Percentiles rank a stretch among this genome's conserved stretches.
Evolutionary conservation across 2,329 filamentous ascomycete genomes (phyloP).

Genomic region (Cercospora sp.): DNA sequence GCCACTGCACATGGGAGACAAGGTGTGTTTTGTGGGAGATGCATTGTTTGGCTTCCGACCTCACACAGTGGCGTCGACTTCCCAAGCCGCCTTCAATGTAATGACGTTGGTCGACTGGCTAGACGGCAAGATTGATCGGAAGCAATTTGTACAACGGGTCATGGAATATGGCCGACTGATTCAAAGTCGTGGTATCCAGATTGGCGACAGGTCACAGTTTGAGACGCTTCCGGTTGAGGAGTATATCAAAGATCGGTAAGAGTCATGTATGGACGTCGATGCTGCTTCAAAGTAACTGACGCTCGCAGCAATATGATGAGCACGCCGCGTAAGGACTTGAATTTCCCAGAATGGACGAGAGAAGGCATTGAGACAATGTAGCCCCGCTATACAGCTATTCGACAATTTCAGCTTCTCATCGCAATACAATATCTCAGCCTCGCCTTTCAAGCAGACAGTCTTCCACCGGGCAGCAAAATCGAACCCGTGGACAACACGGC

Average conservation of each 20-base stretch:
- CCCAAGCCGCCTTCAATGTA: constrained; percentile 49
- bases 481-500: no score
- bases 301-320: constrained; percentile 25
- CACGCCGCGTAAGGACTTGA: constrained; percentile 19
- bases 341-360: constrained; percentile 27
- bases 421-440: neutral
- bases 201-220: constrained; percentile 45
- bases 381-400: neutral
- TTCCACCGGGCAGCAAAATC: neutral
- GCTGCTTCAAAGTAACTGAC: neutral
- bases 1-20: constrained; percentile 45
- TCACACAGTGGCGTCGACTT: constrained; percentile 48
- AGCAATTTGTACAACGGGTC: constrained; percentile 42
- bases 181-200: constrained; percentile 42
- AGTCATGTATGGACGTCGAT: no score
- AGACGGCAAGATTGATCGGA: constrained; percentile 40
- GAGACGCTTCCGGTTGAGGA: constrained; percentile 40
- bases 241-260: constrained; percentile 41
- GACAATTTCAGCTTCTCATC: neutral
- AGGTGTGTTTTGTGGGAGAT: constrained; percentile 50
- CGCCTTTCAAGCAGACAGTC: neutral
- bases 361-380: constrained; percentile 17
- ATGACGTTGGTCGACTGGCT: constrained; percentile 45
- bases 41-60: constrained; percentile 49
- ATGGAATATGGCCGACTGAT: constrained; percentile 43